A percentile compares a stretch with the other conserved stretches of the same genome.
Conservation (phyloP, 2,329 filamentous ascomycete species). For the Tolypocladium ophioglossoides region DNA sequence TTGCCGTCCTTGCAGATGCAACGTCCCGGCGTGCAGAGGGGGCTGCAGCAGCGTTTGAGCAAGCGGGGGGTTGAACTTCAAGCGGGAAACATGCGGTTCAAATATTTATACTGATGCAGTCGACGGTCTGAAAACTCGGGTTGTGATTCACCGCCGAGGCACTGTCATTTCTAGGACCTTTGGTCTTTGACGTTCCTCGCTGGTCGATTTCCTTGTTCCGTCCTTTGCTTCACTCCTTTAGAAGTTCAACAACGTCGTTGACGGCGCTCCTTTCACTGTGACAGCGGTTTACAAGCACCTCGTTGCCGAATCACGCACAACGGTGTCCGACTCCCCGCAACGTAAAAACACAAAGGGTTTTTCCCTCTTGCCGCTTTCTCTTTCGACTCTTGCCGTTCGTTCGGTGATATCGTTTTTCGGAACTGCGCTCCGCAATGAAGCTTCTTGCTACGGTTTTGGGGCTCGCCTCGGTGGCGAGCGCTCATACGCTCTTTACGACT, state of each 20-base stretch:
- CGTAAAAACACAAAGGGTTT: not conserved
- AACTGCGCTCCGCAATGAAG: slow-evolving; percentile 20
- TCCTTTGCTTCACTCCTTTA: not conserved
- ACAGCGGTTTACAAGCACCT: not conserved
- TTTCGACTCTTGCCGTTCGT: no score
- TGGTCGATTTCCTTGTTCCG: not conserved
- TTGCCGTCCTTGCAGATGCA: no score
- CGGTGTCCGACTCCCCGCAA: not conserved
- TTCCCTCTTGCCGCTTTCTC: not conserved
- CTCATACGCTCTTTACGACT: slow-evolving; percentile 55
- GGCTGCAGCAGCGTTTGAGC: not conserved
- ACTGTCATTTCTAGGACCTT: no score
- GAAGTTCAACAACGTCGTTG: not conserved
- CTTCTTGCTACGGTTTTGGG: slow-evolving; percentile 19
- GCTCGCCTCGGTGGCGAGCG: slow-evolving; percentile 28
- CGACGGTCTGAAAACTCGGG: not conserved
- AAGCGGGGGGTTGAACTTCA: not conserved
- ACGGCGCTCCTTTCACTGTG: not conserved
- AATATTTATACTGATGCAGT: not conserved
- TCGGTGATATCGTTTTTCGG: slow-evolving; percentile 7
- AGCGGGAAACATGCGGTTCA: not conserved
- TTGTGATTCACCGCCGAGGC: no score
- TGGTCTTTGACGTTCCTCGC: not conserved
- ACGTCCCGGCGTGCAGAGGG: not conserved
- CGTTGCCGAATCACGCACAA: not conserved